phyloP scores from a whole-genome alignment of 1,284 basidiomycete species.

The Neolentinus lepideus region DNA sequence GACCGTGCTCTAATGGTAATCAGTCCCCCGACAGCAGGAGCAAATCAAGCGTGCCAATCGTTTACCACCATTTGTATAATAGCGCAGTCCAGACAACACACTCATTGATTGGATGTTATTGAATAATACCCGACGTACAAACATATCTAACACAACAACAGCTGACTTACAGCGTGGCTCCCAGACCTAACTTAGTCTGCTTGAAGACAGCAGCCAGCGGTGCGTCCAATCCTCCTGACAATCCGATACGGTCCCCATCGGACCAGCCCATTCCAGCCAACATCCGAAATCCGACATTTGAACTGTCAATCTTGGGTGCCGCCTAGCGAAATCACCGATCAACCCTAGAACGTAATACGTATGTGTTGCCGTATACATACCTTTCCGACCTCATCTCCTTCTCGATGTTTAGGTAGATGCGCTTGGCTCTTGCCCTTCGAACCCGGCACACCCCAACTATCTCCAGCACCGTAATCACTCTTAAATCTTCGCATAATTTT shows the following conservation, averaged over 20 bases:
- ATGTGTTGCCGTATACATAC: slow-evolving; percentile 24
- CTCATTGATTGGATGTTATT: too few relatives aligned
- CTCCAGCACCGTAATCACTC: slow-evolving; percentile 23
- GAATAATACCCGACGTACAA: too few relatives aligned
- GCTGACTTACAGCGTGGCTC: slow-evolving; percentile 38
- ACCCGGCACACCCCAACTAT: slow-evolving; percentile 20
- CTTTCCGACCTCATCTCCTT: slow-evolving; percentile 75
- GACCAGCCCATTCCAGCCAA: slow-evolving; percentile 74
- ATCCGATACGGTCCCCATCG: slow-evolving; percentile 62
- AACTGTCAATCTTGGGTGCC: slow-evolving; percentile 66
- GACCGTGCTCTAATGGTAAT: too few relatives aligned
- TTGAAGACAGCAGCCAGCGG: slow-evolving; percentile 72
- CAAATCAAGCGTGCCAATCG: too few relatives aligned
- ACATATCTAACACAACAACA: too few relatives aligned
- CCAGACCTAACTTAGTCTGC: slow-evolving; percentile 65
- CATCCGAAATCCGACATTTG: slow-evolving; percentile 74
- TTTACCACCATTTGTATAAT: too few relatives aligned
- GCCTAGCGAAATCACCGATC: slow-evolving; percentile 24
- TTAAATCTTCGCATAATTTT: slow-evolving; percentile 38
- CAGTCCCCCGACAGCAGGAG: too few relatives aligned
- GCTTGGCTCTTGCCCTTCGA: slow-evolving; percentile 19
- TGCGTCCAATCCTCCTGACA: slow-evolving; percentile 52
- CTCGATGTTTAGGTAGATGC: slow-evolving; percentile 41
- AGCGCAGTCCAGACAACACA: too few relatives aligned
- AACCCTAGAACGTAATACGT: slow-evolving; percentile 4